Conservation (phyloP, 352 stramenopile genomes). For the Phytophthora pinifolia region DNA sequence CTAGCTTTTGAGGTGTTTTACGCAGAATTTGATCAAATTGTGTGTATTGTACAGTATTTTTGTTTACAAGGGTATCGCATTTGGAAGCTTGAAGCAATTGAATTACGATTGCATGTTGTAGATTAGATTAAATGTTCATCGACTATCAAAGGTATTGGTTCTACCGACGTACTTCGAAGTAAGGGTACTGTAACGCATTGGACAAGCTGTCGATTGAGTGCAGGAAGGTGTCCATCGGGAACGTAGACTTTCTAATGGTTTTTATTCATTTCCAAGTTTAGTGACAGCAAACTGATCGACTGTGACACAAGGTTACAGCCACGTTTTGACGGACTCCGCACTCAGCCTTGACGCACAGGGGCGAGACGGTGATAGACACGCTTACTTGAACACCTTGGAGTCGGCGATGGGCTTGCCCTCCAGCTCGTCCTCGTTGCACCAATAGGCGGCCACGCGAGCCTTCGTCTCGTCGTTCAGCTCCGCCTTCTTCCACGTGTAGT, state of each 20-base stretch:
- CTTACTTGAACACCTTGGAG: slow-evolving; percentile 95
- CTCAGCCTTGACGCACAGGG: slow-evolving; percentile 6
- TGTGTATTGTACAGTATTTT: neutral
- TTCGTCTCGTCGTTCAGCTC: slow-evolving; percentile 74
- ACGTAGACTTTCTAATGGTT: no score
- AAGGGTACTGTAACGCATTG: no score
- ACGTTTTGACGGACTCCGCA: neutral
- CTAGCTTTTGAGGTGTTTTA: slow-evolving; percentile 3
- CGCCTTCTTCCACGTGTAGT: slow-evolving; percentile 91
- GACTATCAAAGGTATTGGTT: no score
- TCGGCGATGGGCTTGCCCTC: slow-evolving; percentile 90
- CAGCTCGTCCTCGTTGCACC: slow-evolving; percentile 87
- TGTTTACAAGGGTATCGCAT: no score
- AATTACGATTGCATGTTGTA: no score
- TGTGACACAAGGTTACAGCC: neutral
- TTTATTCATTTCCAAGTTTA: slow-evolving; percentile 28
- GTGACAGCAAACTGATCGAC: slow-evolving; percentile 3
- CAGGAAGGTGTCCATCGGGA: no score
- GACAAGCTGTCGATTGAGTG: no score
- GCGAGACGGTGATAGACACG: neutral
- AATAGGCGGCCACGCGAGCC: slow-evolving; percentile 83
- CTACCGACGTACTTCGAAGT: no score
- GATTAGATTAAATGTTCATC: no score
- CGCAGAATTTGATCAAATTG: neutral
- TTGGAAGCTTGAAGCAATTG: no score